These are phyloP conservation scores for Didymella sp. DNA, from an alignment of 2,329 filamentous ascomycete genomes.

Conservation along the genomic window DNA sequence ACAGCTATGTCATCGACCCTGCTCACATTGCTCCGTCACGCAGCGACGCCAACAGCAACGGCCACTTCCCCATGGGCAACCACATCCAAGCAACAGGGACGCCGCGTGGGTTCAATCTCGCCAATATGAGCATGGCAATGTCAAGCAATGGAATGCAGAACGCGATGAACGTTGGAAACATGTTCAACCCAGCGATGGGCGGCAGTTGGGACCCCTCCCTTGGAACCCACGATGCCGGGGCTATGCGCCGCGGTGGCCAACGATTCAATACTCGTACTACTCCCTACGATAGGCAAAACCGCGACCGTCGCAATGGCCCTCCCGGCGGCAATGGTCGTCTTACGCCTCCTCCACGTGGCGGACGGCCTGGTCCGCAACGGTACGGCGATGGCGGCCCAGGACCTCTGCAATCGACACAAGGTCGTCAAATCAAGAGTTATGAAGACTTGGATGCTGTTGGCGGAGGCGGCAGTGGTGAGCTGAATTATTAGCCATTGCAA, in stretches of 20 bases:
- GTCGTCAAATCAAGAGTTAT: conserved; percentile 93
- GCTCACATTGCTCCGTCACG: conserved; percentile 92
- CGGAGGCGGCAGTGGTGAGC: conserved; percentile 72
- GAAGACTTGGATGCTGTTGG: conserved; percentile 89
- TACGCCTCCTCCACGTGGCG: conserved; percentile 60
- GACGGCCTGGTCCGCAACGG: conserved; percentile 62
- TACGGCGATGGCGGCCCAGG: conserved; percentile 80
- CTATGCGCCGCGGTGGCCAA: conserved; percentile 52
- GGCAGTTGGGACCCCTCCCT: conserved; percentile 64
- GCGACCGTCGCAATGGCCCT: conserved; percentile 56
- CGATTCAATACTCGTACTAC: conserved; percentile 51
- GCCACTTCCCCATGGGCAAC: conserved; percentile 85
- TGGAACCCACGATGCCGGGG: conserved; percentile 50
- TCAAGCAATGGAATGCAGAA: conserved; percentile 57
- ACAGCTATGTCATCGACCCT: conserved; percentile 92
- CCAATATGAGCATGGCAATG: conserved; percentile 71
- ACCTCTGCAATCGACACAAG: conserved; percentile 89
- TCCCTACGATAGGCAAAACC: conserved; percentile 51
- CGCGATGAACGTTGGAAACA: conserved; percentile 41
- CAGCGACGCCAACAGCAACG: conserved; percentile 93
- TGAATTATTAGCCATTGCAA: conserved; percentile 74
- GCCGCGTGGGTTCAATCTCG: conserved; percentile 87
- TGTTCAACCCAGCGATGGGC: conserved; percentile 60
- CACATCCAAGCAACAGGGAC: conserved; percentile 78
- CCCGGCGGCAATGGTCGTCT: conserved; percentile 56